Evolutionary conservation across 768 basidiomycete genomes (phyloP), one percentile per base, ranked within the genome.

Genomic region (Naganishia randhawae): DNA sequence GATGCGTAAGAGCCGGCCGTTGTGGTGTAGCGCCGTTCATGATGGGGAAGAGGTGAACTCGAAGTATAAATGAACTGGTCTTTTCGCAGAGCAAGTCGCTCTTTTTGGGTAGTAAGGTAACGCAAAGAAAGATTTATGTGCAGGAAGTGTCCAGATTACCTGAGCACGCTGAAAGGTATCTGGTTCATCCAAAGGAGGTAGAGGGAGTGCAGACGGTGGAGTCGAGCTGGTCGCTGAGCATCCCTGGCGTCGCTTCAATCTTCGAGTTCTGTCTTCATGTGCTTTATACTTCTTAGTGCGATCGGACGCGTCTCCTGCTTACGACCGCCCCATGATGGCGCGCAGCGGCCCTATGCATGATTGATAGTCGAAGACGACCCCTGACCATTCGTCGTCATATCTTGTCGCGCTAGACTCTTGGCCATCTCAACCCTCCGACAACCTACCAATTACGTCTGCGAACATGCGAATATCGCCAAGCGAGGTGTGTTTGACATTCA

Each of bases 21-120:
- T 61, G 57, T 37, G 57, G 57, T 41, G 57, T 61, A 8, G 27
- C 37, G 57, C 57, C 57, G 39, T 61, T 61, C 57, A 61, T 61
- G 35, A 22, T 61, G 37, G 11, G 19, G 37, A 17, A 33, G 8
- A 25, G 25, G 25, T 2, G 29, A 25, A 51, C 27, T 13, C 8
- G 19, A n/a, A 19, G 3, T 8, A n/a, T 25, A 31, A 53, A 31
- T 10, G 16, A 57, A 16, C n/a, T 52, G 6, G 37, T 6, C 4
- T 39, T 39, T 22, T 37, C 11, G 29, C 9, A 39, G 57, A 52
- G 51, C 29, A 48, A 48, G 3, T 48, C 41, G 45, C 45, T 48
- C 45, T 22, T 48, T 48, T 48, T 48, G 45, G 41, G 45, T 48
- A 22, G 45, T 48, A 22, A 48, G 45, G 45, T 48, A 4, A 48